phyloP scores from a whole-genome alignment of 257 asterid genomes.

The Solanum tacnaense region DNA sequence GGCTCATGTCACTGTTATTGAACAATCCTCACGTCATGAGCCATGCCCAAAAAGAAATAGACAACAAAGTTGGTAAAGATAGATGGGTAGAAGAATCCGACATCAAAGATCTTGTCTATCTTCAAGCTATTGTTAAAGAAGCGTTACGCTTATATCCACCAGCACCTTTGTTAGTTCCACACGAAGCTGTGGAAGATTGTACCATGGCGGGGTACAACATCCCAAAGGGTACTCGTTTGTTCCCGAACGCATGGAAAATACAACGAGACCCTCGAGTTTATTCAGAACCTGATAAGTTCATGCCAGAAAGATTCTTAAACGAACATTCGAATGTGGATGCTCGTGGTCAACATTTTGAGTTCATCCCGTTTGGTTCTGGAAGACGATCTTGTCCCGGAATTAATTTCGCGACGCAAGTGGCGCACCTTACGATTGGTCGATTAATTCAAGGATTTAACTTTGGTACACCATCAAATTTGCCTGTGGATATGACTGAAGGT shows the following conservation, averaged over 20 bases:
- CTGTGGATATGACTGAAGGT: slow-evolving; percentile 48
- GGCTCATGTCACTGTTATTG: slow-evolving; percentile 29
- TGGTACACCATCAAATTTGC: slow-evolving; percentile 1
- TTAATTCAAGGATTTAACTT: slow-evolving; percentile 41
- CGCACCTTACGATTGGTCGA: slow-evolving; percentile 30
- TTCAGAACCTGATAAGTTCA: slow-evolving; percentile 29
- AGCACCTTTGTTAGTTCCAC: slow-evolving; percentile 32
- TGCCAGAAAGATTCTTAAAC: slow-evolving; percentile 41
- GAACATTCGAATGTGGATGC: slow-evolving; percentile 21
- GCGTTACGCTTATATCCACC: slow-evolving; percentile 45
- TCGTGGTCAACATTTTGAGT: slow-evolving; percentile 36
- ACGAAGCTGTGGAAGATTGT: slow-evolving; percentile 30
- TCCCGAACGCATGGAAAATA: slow-evolving; percentile 36
- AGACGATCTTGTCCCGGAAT: slow-evolving; percentile 26
- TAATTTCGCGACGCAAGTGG: slow-evolving; percentile 30
- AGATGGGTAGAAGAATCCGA: slow-evolving; percentile 48
- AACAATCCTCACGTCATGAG: slow-evolving; percentile 21
- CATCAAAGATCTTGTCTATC: slow-evolving; percentile 27
- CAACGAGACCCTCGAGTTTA: slow-evolving; percentile 43
- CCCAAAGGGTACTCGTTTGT: slow-evolving; percentile 32
- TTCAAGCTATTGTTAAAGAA: slow-evolving; percentile 55
- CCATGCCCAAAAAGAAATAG: slow-evolving; percentile 35
- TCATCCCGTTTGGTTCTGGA: slow-evolving; percentile 35
- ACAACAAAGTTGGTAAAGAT: slow-evolving; percentile 23
- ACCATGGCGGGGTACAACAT: slow-evolving; percentile 18